Conservation (phyloP, 179 eudicot genomes). For the Nepenthes alata region DNA sequence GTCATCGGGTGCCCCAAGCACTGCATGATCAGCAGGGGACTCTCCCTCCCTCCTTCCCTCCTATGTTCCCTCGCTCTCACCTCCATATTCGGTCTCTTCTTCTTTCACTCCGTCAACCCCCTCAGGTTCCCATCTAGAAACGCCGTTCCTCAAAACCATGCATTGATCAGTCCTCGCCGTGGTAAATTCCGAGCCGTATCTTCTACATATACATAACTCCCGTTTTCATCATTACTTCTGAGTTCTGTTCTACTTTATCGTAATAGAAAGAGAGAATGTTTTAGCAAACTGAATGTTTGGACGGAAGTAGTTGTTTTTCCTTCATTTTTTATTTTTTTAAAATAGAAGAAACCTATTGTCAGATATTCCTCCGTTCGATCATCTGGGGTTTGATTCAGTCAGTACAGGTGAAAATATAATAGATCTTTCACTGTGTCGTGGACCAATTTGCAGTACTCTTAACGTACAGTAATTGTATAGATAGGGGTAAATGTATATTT, state of each 20-base stretch:
- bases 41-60: slow-evolving; percentile 8
- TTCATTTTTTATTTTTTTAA: too few relatives aligned
- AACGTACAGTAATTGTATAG: too few relatives aligned
- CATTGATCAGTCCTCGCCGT: not conserved
- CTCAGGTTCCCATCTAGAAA: slow-evolving; percentile 2
- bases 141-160: not conserved
- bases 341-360: too few relatives aligned
- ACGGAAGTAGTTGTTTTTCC: too few relatives aligned
- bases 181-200: slow-evolving; percentile 2
- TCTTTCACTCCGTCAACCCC: slow-evolving; percentile 14
- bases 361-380: too few relatives aligned
- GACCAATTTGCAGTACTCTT: too few relatives aligned
- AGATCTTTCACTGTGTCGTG: too few relatives aligned
- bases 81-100: slow-evolving; percentile 13
- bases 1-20: not conserved
- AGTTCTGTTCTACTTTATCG: not conserved
- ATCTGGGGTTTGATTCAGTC: too few relatives aligned
- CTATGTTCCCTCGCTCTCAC: slow-evolving; percentile 15
- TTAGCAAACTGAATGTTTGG: too few relatives aligned
- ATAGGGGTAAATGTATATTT: too few relatives aligned
- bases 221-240: not conserved
- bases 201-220: not conserved
- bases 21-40: slow-evolving; percentile 3
- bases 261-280: too few relatives aligned
- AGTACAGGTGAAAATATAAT: too few relatives aligned